These are phyloP conservation scores for Eucalyptus pauciflora DNA, from an alignment of 345 rosid genomes.

Conservation along the genomic window DNA sequence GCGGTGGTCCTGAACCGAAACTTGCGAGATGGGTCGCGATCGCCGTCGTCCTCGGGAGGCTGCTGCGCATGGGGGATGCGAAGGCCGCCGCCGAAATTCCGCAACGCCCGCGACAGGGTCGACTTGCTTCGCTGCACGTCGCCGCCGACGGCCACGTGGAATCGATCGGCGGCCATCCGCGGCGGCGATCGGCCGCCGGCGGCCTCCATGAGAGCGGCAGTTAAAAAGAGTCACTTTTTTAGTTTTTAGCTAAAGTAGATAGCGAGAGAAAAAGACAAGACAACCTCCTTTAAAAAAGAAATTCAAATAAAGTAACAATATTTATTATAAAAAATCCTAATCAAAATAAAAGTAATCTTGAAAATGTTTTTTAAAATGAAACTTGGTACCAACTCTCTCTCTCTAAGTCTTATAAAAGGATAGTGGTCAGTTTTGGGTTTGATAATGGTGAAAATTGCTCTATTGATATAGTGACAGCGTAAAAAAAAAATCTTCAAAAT, in stretches of 20 bases:
- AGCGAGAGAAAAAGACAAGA: background rate
- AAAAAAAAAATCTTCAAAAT: background rate
- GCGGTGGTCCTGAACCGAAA: background rate
- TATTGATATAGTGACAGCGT: background rate
- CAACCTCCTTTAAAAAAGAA: background rate
- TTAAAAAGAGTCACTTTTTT: too few relatives aligned
- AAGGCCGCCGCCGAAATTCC: background rate
- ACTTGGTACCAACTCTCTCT: background rate
- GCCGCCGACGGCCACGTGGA: constrained; percentile 13
- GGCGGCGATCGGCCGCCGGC: background rate
- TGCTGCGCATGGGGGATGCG: background rate
- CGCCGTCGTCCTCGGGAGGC: background rate
- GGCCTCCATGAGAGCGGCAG: background rate
- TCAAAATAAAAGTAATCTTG: background rate
- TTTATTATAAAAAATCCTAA: background rate
- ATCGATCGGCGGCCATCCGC: background rate
- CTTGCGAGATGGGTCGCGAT: background rate
- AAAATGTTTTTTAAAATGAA: background rate
- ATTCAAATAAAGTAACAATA: background rate
- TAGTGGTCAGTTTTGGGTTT: background rate
- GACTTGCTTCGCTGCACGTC: constrained; percentile 1
- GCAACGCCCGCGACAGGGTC: constrained; percentile 9
- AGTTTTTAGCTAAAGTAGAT: too few relatives aligned
- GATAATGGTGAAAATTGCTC: background rate
- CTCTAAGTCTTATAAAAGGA: background rate